A percentile compares a stretch with the other conserved stretches of the same genome.
Conservation (phyloP, 2,329 filamentous ascomycete genomes). For the Capronia coronata region DNA sequence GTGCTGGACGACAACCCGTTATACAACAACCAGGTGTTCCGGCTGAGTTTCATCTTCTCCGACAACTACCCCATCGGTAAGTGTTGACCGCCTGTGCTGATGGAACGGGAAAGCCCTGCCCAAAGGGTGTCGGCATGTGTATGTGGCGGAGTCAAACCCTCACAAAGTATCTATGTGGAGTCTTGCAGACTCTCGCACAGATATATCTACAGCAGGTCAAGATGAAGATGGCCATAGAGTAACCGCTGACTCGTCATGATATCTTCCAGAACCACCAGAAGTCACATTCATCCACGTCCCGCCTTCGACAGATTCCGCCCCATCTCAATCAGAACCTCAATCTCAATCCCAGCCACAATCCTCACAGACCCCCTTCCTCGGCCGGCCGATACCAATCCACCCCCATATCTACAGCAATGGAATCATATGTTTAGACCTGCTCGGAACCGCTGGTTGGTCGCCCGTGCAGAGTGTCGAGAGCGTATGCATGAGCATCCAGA, state of each 20-base stretch:
- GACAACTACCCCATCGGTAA: slow-evolving; percentile 83
- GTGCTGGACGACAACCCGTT: slow-evolving; percentile 88
- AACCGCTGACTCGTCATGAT: too few relatives aligned
- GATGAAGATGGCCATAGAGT: too few relatives aligned
- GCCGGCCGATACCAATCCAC: slow-evolving; percentile 74
- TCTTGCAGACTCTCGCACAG: too few relatives aligned
- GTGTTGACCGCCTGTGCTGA: too few relatives aligned
- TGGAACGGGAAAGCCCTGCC: too few relatives aligned
- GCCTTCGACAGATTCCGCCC: slow-evolving; percentile 37
- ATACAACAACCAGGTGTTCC: slow-evolving; percentile 71
- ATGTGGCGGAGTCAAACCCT: too few relatives aligned
- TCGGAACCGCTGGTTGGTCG: slow-evolving; percentile 84
- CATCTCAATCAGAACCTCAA: slow-evolving; percentile 1
- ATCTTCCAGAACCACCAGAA: slow-evolving; percentile 72
- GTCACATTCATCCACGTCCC: slow-evolving; percentile 70
- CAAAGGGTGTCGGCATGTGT: too few relatives aligned
- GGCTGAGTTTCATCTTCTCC: slow-evolving; percentile 81
- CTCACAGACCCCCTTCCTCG: slow-evolving; percentile 30
- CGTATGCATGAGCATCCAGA: slow-evolving; percentile 94
- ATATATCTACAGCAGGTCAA: too few relatives aligned
- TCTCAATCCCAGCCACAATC: slow-evolving; percentile 24
- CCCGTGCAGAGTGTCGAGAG: slow-evolving; percentile 96
- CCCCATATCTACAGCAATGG: slow-evolving; percentile 98
- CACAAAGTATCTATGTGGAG: too few relatives aligned
- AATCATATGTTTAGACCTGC: slow-evolving; percentile 93